phyloP scores from a whole-genome alignment of 2,329 filamentous ascomycete genomes.

The Alternaria atra region DNA sequence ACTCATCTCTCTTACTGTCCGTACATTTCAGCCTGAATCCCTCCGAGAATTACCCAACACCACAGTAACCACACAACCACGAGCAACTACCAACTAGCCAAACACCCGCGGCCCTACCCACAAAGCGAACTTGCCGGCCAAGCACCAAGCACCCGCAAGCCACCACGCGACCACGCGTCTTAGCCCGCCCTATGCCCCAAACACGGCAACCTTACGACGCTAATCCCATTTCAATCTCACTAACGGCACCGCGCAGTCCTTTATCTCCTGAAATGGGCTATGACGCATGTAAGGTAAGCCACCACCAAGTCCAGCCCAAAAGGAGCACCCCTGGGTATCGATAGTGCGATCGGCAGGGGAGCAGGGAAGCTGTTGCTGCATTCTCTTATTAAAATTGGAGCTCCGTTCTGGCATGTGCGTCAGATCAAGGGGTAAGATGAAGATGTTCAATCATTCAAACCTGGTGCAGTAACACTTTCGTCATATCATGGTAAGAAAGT shows the following conservation, averaged over 20 bases:
- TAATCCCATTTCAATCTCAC: slow-evolving; percentile 3
- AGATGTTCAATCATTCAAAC: slow-evolving; percentile 13
- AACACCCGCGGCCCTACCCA: slow-evolving; percentile 1
- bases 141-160: slow-evolving; percentile 16
- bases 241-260: slow-evolving; percentile 1
- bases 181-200: background rate
- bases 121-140: slow-evolving; percentile 9
- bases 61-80: background rate
- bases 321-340: slow-evolving; percentile 10
- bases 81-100: background rate
- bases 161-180: slow-evolving; percentile 9
- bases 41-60: background rate
- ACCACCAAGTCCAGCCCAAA: background rate
- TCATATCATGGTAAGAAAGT: background rate
- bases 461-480: background rate
- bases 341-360: slow-evolving; percentile 36
- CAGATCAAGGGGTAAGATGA: slow-evolving; percentile 13
- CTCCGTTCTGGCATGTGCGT: slow-evolving; percentile 9
- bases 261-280: background rate
- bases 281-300: slow-evolving; percentile 7
- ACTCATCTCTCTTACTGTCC: background rate
- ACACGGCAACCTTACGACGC: background rate
- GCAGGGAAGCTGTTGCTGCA: slow-evolving; percentile 9
- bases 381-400: background rate
- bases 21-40: slow-evolving; percentile 2